Evolutionary conservation across 2,329 filamentous ascomycete genomes (phyloP).

Genomic region (Alternaria conjuncta): DNA sequence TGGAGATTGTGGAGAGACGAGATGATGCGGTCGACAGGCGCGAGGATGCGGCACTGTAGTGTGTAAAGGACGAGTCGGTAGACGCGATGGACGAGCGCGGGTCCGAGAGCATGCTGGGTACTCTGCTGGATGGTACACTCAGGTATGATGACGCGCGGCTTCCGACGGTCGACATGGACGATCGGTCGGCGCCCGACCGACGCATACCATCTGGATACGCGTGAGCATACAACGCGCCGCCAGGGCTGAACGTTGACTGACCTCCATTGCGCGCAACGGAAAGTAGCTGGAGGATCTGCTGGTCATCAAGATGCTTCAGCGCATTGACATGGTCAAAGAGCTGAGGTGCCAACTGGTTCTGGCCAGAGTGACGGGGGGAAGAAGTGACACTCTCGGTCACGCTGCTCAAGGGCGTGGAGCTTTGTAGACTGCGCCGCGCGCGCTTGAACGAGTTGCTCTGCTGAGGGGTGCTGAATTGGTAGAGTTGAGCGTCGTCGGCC

Average conservation of each 20-base stretch:
- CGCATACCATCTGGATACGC: slow-evolving; percentile 43
- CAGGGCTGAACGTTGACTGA: slow-evolving; percentile 27
- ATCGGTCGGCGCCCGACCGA: slow-evolving; percentile 40
- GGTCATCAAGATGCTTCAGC: slow-evolving; percentile 49
- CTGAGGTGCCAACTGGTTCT: slow-evolving; percentile 43
- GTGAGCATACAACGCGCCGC: slow-evolving; percentile 28
- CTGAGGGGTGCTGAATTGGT: slow-evolving; percentile 45
- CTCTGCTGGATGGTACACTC: slow-evolving; percentile 48
- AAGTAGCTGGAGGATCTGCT: slow-evolving; percentile 47
- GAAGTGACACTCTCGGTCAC: slow-evolving; percentile 46
- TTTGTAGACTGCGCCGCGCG: slow-evolving; percentile 47
- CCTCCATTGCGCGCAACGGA: slow-evolving; percentile 49
- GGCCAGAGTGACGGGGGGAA: slow-evolving; percentile 43
- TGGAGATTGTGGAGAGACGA: slow-evolving; percentile 46
- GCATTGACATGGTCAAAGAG: slow-evolving; percentile 50
- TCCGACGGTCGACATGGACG: slow-evolving; percentile 45
- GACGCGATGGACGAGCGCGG: slow-evolving; percentile 47
- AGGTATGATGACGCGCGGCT: slow-evolving; percentile 47
- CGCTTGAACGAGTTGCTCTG: slow-evolving; percentile 46
- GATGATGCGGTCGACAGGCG: slow-evolving; percentile 47
- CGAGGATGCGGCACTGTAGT: slow-evolving; percentile 46
- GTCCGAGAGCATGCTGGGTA: slow-evolving; percentile 47
- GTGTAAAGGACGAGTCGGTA: slow-evolving; percentile 47
- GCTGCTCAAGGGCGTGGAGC: slow-evolving; percentile 45
- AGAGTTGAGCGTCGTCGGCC: slow-evolving; percentile 46